Base-by-base conservation (phyloP, 352 stramenopile species). In the Phytophthora sojae region DNA sequence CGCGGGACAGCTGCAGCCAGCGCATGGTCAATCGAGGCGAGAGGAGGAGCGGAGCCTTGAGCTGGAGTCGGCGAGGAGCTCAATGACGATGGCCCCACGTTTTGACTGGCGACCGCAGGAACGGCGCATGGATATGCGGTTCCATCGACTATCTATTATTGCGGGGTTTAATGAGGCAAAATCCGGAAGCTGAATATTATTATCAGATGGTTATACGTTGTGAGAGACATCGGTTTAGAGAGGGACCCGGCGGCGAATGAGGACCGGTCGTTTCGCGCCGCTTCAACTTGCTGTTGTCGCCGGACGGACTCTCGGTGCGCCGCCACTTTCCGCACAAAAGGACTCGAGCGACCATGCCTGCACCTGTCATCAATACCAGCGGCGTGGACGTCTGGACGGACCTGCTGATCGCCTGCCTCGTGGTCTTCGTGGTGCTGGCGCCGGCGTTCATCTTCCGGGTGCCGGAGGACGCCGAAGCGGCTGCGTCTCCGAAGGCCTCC, bases 341-440 rank as follows among this genome's bases (percentile, higher is more conserved):
- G 39, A 47, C 39, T 47, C 14, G 14, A 47, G 14, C n/a, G 11
- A 29, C 17, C 32, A 69, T 69, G 61, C 26, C 15, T 1, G n/a
- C 19, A 25, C 17, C 21, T 3, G 9, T 50, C 6, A 6, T 63
- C 21, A 64, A 59, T 0, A 32, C 25, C 17, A 49, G 63, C 23
- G 64, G 69, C 17, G 35, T 69, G 37, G 78, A 83, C 54, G 29
- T 94, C 29, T 92, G 82, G 80, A 51, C 69, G 12, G 85, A 92
- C 59, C 75, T 94, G 21, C 35, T 85, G 15, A 71, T 94, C 29
- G 86, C 82, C 23, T 85, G 81, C 63, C 44, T 83, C 42, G 81
- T 90, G 57, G 77, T 92, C 67, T 80, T 92, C 64, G 75, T 91
- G 57, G 80, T 94, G 57, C 76, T 94, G 60, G 82, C 77, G 61